Evolutionary conservation across 768 basidiomycete genomes (phyloP).

Genomic region (Collybiopsis confluens): DNA sequence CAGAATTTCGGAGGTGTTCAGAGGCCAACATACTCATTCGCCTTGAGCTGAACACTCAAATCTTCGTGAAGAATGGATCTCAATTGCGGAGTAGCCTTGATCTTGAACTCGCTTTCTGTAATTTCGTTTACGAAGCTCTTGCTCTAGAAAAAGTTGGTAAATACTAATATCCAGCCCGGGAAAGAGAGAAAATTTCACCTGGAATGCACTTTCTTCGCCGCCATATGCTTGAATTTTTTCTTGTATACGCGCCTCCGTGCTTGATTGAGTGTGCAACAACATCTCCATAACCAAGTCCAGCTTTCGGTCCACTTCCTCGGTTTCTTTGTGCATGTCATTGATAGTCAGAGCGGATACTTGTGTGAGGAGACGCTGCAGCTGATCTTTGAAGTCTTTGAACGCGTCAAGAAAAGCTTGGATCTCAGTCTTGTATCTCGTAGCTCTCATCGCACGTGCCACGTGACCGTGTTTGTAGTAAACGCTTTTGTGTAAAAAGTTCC

Average conservation of each 20-base stretch:
- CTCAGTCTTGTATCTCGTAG: slow-evolving; percentile 6
- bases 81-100: slow-evolving; percentile 7
- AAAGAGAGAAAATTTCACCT: not conserved
- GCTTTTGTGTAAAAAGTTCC: not conserved
- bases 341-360: slow-evolving; percentile 7
- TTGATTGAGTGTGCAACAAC: not conserved
- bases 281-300: not conserved
- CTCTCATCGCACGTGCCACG: slow-evolving; percentile 4
- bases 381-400: slow-evolving; percentile 9
- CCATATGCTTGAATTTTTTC: slow-evolving; percentile 4
- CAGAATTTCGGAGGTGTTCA: not conserved
- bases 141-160: not conserved
- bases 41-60: slow-evolving; percentile 4
- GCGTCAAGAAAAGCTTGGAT: slow-evolving; percentile 7
- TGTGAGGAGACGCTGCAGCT: slow-evolving; percentile 9
- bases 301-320: not conserved
- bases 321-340: slow-evolving; percentile 3
- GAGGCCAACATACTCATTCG: slow-evolving; percentile 9
- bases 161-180: not conserved
- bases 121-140: slow-evolving; percentile 6
- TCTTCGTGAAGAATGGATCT: slow-evolving; percentile 8
- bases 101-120: slow-evolving; percentile 5
- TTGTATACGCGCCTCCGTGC: not conserved
- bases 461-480: slow-evolving; percentile 10
- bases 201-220: slow-evolving; percentile 9